A percentile compares a stretch with the other conserved stretches of the same genome.
phyloP scores from a whole-genome alignment of 371 early-diverging fungal genomes.

The Batrachochytrium dendrobatidis region DNA sequence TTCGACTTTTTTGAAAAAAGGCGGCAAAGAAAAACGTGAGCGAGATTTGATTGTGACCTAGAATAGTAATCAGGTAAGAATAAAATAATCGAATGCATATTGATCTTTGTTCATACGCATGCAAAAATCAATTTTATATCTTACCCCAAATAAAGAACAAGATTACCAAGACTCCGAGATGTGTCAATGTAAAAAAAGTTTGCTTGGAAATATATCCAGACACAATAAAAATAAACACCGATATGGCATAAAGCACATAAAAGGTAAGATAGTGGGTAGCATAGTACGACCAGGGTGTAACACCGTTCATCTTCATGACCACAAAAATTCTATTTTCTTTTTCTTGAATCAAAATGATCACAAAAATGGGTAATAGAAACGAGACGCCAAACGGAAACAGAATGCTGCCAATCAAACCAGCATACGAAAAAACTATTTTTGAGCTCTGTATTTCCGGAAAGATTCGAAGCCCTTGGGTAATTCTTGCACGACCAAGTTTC shows the following conservation, averaged over 20 bases:
- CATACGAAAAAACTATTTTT: constrained; percentile 40
- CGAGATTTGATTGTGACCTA: constrained; percentile 59
- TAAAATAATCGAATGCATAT: no score
- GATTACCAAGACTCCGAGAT: constrained; percentile 43
- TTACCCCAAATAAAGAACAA: constrained; percentile 28
- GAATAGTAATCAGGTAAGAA: no score
- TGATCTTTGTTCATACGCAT: no score
- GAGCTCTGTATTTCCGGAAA: constrained; percentile 45
- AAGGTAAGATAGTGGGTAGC: constrained; percentile 50
- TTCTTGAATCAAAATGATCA: constrained; percentile 58
- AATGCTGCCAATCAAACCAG: constrained; percentile 49
- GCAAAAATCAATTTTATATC: no score
- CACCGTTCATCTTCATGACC: constrained; percentile 70
- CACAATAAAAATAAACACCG: constrained; percentile 48
- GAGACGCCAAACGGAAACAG: constrained; percentile 69
- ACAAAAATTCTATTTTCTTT: constrained; percentile 62
- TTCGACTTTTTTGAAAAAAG: constrained; percentile 50
- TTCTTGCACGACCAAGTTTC: constrained; percentile 17
- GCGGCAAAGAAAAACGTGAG: constrained; percentile 56
- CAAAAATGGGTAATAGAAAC: constrained; percentile 69
- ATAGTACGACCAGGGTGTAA: constrained; percentile 54
- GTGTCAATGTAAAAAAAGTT: constrained; percentile 55
- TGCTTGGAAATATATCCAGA: constrained; percentile 46
- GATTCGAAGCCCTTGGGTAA: constrained; percentile 55
- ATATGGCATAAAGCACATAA: constrained; percentile 50